Evolutionary conservation across 345 rosid species (phyloP), one percentile per base, ranked within the genome.

Genomic region (Gossypioides kirkii): DNA sequence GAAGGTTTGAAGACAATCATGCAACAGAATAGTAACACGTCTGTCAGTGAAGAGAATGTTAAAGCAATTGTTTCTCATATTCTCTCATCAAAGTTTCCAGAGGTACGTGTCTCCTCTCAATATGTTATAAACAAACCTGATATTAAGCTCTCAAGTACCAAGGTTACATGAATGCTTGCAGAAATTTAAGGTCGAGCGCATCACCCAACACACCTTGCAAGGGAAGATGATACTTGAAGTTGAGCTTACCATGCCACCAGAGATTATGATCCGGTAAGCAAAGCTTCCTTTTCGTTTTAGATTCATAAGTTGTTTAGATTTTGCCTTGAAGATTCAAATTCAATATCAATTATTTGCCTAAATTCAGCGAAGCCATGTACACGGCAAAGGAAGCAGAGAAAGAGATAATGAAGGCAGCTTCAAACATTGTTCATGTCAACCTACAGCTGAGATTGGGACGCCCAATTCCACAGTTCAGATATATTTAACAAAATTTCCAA

Each of bases 151-250:
- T 32, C 38, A 32, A n/a, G n/a, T n/a, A n/a, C n/a, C n/a, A n/a
- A 32, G 7, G 38, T 32, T 32, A 32, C 6, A 3, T 32, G 32
- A 4, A 8, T 20, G 28, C 41, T 68, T 76, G 69, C 90, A 89
- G 97, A 85, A 87, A 81, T 81, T 88, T 84, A 80, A 45, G 65
- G 87, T 90, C 23, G 91, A 85, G 78, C 89, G 88, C 45, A 56
- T 88, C 50, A 90, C 90, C 42, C 83, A 73, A 0, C 98, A 94
- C 81, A 75, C 81, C 77, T 69, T 92, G 84, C 91, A 86, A 77
- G 87, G 84, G 73, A 89, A 84, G 79, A 77, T 83, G 54, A 80
- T 92, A 8, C 90, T 90, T 4, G 85, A 80, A 53, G 79, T 84
- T 45, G 83, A 77, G 69, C 82, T 82, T 61, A 69, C 63, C 74